Base-by-base conservation (phyloP, 2,329 filamentous ascomycete species). In the Phoma herbarum region DNA sequence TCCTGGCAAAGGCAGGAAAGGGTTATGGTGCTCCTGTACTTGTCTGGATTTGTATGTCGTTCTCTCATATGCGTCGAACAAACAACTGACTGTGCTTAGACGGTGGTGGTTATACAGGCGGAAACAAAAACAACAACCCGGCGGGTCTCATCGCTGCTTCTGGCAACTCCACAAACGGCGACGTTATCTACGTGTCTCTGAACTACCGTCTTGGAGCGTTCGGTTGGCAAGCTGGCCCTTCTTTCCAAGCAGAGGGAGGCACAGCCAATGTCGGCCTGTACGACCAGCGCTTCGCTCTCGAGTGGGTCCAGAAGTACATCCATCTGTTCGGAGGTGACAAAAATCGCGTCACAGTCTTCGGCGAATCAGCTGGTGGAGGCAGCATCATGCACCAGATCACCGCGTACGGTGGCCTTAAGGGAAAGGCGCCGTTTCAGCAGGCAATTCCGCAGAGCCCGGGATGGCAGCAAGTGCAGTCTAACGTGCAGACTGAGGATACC, bases 121-220 rank as follows among this genome's bases (percentile, higher is more conserved):
- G 78, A 7, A 72, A 73, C 35, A 84, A 83, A 64, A 74, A 69
- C 22, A 65, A 71, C 10, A 75, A 78, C 31, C 78, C 80, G 5
- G 74, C 78, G 22, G 78, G 78, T 9, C 66, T 83, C 10, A 67
- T 82, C 10, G 72, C 76, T 26, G 77, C 80, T 8, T 82, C 79
- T 49, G 77, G 79, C 52, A 74, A 75, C 29, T 70, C 74, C 4
- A 70, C 71, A 1, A 65, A 70, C 6, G 77, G 78, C 23, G 81
- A 80, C 8, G 70, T 83, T 28, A 74, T 83, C 18, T 77, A 79
- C 4, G 77, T 82, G 1, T 72, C 76, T 14, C 69, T 83, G 28
- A 81, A 83, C 60, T 83, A 83, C 57, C 78, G 81, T 62, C 69
- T 83, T 0, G 81, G 81, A 22, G 75, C 75, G 10, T 62, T 77